Evolutionary conservation across 169 alveolate species (phyloP), one percentile per base, ranked within the genome.

Genomic region (Cytauxzoon felis): DNA sequence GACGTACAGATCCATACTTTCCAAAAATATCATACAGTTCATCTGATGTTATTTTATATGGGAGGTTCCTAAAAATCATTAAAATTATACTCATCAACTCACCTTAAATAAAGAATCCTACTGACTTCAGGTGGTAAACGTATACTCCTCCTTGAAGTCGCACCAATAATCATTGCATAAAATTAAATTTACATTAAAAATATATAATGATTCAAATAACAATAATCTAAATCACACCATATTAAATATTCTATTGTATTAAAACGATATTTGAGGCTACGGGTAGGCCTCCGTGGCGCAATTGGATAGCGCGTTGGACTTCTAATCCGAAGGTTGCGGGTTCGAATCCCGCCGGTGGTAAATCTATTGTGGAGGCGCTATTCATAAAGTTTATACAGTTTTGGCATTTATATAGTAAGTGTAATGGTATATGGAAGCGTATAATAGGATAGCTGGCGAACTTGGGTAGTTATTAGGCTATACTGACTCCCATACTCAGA

Each of bases 1-100:
- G 98, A 61, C 99, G 92, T 0, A 97, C 95, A 1, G 99, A 91
- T 3, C 99, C 99, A 85, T 95, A 95, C 73, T 94, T 97, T 18
- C 99, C 99, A 84, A 97, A 97, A 48, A 96, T 95, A 60, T 96
- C 99, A 88, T 96, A 97, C 49, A 97, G 83, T 70, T 97, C 99
- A 66, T 94, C 98, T 5, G 98, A 87, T n/a, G 92, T 70, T 38
- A 91, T 89, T 36, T 91, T 88, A 47, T 87, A 89, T 58, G 95
- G 95, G 29, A 91, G 85, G 53, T 90, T 90, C 79, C 95, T 87
- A 32, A 21, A 42, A 26, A 58, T 8, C n/a, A 34, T 24, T 16
- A 23, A 8, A 23, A 43, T 11, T 3, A 18, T 18, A 21, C 29
- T 16, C 7, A 9, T 4, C 47, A 24, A 40, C 69, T 7, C n/a